These are phyloP conservation scores for Candida saitoana DNA, from an alignment of 805 yeast species.

Conservation along the genomic window DNA sequence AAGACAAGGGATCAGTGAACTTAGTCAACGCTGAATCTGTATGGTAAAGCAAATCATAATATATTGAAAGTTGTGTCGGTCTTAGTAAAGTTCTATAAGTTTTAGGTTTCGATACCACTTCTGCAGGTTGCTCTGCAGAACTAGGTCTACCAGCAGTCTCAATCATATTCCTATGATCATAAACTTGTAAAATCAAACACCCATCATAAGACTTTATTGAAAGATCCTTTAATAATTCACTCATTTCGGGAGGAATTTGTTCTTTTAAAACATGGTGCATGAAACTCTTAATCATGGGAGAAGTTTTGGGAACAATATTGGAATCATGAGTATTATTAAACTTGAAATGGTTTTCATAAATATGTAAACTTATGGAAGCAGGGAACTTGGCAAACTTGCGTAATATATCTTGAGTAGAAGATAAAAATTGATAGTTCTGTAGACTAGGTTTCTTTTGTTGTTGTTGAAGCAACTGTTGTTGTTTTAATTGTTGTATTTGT, in stretches of 20 bases:
- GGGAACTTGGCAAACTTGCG: constrained; percentile 73
- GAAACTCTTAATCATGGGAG: constrained; percentile 75
- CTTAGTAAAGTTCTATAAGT: constrained; percentile 72
- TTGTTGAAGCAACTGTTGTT: constrained; percentile 34
- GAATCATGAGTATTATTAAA: constrained; percentile 88
- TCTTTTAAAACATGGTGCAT: constrained; percentile 75
- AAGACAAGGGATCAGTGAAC: constrained; percentile 73
- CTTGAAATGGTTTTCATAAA: constrained; percentile 85
- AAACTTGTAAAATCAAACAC: constrained; percentile 78
- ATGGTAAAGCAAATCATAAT: constrained; percentile 79
- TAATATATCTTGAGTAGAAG: constrained; percentile 67
- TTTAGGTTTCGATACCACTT: constrained; percentile 48
- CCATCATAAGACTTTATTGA: constrained; percentile 86
- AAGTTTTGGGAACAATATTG: constrained; percentile 67
- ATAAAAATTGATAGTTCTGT: constrained; percentile 54
- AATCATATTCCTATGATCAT: constrained; percentile 67
- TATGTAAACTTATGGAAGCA: constrained; percentile 83
- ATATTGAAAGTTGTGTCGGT: constrained; percentile 77
- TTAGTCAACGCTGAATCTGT: constrained; percentile 72
- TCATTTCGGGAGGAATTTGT: constrained; percentile 81
- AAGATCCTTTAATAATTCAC: constrained; percentile 85
- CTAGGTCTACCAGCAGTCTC: constrained; percentile 8
- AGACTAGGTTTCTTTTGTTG: constrained; percentile 16
- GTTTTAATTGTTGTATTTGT: constrained; percentile 21
- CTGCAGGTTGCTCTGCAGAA: neutral